Base-by-base conservation (phyloP, 2,329 filamentous ascomycete genomes). In the Aspergillus flavus region DNA sequence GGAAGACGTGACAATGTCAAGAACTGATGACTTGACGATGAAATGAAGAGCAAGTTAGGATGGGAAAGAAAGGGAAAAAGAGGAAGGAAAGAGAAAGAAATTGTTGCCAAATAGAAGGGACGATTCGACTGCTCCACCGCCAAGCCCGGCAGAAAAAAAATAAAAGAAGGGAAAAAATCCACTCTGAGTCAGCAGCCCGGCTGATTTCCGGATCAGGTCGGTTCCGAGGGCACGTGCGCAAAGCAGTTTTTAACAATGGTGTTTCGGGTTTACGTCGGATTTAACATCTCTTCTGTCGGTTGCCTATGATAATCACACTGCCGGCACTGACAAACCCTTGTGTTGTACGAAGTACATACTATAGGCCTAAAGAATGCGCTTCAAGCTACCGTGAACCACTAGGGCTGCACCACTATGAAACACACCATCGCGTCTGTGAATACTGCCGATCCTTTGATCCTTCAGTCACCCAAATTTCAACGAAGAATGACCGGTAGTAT, bases 101-200 rank as follows among this genome's bases (percentile, higher is more conserved):
- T 41, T 28, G 46, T 28, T 43, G 64, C 66, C 69, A 65, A 66
- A 72, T 67, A 67, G 66, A 65, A 67, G 66, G 66, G 66, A 67
- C 65, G 65, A 41, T 68, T 72, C 62, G 64, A 74, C 56, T 68
- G 36, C 59, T 61, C 21, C 48, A 64, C 57, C 59, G 65, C 63
- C 63, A 68, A 71, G 68, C 50, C 60, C 61, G 52, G 45, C 65
- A 55, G 58, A 62, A 56, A 60, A 53, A 50, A 41, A 50, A 43
- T 50, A 60, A 21, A 61, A 57, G 52, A 60, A 60, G 43, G 41
- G 41, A 56, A 64, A 61, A 61, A 56, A 19, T 23, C 53, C 52
- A 57, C 53, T 57, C 57, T 57, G 26, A 19, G 30, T 58, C 32
- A 36, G 26, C 61, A 59, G 45, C 6, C 21, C 45, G 21, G 10